phyloP scores from a whole-genome alignment of 768 basidiomycete species.

The Termitomyces titanicus region DNA sequence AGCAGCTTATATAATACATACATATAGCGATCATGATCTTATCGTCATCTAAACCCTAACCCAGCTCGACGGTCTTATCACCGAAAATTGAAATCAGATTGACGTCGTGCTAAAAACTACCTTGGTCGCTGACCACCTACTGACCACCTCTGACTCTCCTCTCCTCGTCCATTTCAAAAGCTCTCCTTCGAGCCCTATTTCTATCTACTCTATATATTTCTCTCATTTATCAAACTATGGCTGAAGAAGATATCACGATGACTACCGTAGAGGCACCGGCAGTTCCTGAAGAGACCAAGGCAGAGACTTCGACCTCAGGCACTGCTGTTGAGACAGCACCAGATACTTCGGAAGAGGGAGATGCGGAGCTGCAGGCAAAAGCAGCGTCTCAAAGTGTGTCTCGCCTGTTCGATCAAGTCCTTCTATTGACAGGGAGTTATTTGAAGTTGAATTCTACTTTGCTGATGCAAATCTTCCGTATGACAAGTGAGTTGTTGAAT shows the following conservation, averaged over 20 bases:
- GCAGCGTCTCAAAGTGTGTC: conserved; percentile 55
- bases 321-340: conserved; percentile 11
- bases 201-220: conserved; percentile 15
- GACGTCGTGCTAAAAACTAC: conserved; percentile 2
- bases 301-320: conserved; percentile 7
- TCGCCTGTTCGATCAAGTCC: background rate
- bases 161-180: background rate
- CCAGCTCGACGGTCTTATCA: conserved; percentile 6
- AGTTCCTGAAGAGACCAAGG: conserved; percentile 10
- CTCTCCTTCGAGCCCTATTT: background rate
- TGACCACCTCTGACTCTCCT: conserved; percentile 8
- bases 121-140: too few species aligned
- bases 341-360: conserved; percentile 17
- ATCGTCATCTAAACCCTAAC: conserved; percentile 7
- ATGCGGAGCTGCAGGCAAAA: conserved; percentile 40
- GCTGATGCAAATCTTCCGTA: conserved; percentile 94
- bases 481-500: conserved; percentile 58
- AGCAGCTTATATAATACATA: too few species aligned
- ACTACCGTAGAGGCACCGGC: conserved; percentile 10
- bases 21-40: background rate
- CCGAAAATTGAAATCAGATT: conserved; percentile 9
- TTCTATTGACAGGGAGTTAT: background rate
- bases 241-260: conserved; percentile 24
- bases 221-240: conserved; percentile 18
- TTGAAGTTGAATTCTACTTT: conserved; percentile 91